These are phyloP conservation scores for Austroboletus olivaceoglutinosus DNA, from an alignment of 1,284 basidiomycete species.

Conservation along the genomic window DNA sequence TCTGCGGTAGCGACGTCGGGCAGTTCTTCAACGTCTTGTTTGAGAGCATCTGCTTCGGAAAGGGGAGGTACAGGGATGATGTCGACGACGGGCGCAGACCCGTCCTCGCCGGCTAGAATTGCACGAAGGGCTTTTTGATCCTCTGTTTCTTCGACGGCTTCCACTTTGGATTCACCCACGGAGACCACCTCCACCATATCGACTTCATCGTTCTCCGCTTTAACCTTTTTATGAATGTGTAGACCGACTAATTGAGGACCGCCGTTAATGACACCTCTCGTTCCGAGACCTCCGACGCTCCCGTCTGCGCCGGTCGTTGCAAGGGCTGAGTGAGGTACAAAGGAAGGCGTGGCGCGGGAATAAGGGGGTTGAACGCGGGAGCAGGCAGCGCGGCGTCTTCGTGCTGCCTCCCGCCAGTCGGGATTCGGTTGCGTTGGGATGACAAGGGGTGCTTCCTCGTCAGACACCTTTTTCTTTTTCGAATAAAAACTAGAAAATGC, in stretches of 20 bases:
- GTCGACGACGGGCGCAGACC: slow-evolving; percentile 42
- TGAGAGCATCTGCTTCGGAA: slow-evolving; percentile 77
- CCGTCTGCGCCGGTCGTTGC: slow-evolving; percentile 69
- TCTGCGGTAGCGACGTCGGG: slow-evolving; percentile 76
- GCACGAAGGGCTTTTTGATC: slow-evolving; percentile 75
- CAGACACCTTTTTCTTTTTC: slow-evolving; percentile 39
- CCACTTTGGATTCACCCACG: slow-evolving; percentile 22
- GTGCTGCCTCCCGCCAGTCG: slow-evolving; percentile 82
- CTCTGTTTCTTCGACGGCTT: slow-evolving; percentile 50
- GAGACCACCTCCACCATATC: slow-evolving; percentile 13
- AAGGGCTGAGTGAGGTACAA: slow-evolving; percentile 64
- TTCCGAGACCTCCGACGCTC: slow-evolving; percentile 76
- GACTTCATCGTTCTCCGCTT: slow-evolving; percentile 28
- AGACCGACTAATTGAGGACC: slow-evolving; percentile 65
- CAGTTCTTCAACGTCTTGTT: slow-evolving; percentile 75
- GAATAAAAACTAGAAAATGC: slow-evolving; percentile 38
- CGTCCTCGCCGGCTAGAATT: slow-evolving; percentile 55
- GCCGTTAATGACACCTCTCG: slow-evolving; percentile 64
- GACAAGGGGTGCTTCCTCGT: slow-evolving; percentile 67
- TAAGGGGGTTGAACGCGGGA: slow-evolving; percentile 11
- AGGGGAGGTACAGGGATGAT: slow-evolving; percentile 57
- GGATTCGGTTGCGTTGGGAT: slow-evolving; percentile 82
- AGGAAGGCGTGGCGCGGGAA: slow-evolving; percentile 37
- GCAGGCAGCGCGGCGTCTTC: slow-evolving; percentile 43
- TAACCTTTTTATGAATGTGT: slow-evolving; percentile 46